A percentile compares a stretch with the other conserved stretches of the same genome.
phyloP scores from a whole-genome alignment of 192 early-diverging fungal genomes.

The Jimgerdemannia flammicorona region DNA sequence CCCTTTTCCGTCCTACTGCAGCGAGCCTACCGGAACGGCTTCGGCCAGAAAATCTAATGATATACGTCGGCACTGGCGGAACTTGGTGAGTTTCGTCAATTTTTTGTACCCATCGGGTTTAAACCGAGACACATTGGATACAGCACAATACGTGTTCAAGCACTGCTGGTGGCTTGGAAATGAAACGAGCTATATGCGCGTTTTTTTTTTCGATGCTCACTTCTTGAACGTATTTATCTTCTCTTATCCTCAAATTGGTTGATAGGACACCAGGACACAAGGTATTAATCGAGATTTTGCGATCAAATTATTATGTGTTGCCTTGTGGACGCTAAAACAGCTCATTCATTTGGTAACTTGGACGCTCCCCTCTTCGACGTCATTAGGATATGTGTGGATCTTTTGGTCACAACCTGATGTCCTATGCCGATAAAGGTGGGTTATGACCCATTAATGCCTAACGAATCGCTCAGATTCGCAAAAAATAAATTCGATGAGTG shows the following conservation, averaged over 20 bases:
- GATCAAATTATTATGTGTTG: background rate
- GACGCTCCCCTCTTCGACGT: background rate
- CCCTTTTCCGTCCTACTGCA: conserved; percentile 10
- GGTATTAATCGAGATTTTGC: background rate
- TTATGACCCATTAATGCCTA: background rate
- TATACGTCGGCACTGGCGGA: conserved; percentile 20
- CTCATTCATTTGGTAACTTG: too few relatives aligned
- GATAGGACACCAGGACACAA: conserved; percentile 14
- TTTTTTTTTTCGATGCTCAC: background rate
- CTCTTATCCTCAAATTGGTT: background rate
- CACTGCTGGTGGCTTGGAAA: background rate
- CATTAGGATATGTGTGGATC: conserved; percentile 26
- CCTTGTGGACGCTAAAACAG: too few relatives aligned
- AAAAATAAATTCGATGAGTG: background rate
- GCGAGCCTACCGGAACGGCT: conserved; percentile 12
- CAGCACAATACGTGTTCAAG: too few relatives aligned
- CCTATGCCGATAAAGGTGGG: conserved; percentile 8
- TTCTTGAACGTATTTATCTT: background rate
- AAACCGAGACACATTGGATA: background rate
- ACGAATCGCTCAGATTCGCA: background rate
- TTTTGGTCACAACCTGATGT: conserved; percentile 35
- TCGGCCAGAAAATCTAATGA: conserved; percentile 27
- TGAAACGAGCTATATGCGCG: background rate
- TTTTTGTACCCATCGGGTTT: background rate
- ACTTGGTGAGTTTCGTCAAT: conserved; percentile 12